These are phyloP conservation scores for Leucosporidium creatinivorum DNA, from an alignment of 768 basidiomycete genomes.

Conservation along the genomic window DNA sequence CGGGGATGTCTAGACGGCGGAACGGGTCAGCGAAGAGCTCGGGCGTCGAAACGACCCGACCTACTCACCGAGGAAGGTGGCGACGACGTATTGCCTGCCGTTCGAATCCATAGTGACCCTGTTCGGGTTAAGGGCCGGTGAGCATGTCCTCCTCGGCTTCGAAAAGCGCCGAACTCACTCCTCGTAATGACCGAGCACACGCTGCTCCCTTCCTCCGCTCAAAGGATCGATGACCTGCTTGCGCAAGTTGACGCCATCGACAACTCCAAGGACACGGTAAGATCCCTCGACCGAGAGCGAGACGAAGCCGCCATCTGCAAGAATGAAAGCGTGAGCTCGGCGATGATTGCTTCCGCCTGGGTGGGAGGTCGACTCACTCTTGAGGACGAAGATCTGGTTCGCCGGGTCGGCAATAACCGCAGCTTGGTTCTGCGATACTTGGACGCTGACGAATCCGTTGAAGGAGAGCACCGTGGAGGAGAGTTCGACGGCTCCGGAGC, in stretches of 20 bases:
- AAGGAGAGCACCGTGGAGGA: not conserved
- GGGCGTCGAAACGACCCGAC: constrained; percentile 56
- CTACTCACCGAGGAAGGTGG: constrained; percentile 46
- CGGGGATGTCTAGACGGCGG: constrained; percentile 51
- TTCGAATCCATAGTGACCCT: not conserved
- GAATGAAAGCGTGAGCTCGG: not conserved
- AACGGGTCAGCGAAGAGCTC: constrained; percentile 46
- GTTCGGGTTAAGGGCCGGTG: no score
- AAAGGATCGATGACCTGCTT: constrained; percentile 45
- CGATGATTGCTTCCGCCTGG: not conserved
- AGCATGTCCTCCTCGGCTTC: no score
- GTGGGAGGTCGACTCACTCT: not conserved
- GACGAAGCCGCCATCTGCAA: constrained; percentile 14
- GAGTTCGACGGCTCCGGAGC: not conserved
- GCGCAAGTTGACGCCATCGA: constrained; percentile 74
- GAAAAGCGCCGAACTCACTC: no score
- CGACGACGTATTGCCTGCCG: constrained; percentile 9
- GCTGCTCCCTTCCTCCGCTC: not conserved
- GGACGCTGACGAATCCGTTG: constrained; percentile 66
- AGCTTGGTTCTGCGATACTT: constrained; percentile 74
- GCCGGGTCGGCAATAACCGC: constrained; percentile 35
- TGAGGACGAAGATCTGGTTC: constrained; percentile 68
- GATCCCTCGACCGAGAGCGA: constrained; percentile 9
- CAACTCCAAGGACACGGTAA: constrained; percentile 58
- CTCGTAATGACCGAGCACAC: constrained; percentile 18